These are phyloP conservation scores for Boletellus ananiceps DNA, from an alignment of 768 basidiomycete genomes.

Conservation along the genomic window DNA sequence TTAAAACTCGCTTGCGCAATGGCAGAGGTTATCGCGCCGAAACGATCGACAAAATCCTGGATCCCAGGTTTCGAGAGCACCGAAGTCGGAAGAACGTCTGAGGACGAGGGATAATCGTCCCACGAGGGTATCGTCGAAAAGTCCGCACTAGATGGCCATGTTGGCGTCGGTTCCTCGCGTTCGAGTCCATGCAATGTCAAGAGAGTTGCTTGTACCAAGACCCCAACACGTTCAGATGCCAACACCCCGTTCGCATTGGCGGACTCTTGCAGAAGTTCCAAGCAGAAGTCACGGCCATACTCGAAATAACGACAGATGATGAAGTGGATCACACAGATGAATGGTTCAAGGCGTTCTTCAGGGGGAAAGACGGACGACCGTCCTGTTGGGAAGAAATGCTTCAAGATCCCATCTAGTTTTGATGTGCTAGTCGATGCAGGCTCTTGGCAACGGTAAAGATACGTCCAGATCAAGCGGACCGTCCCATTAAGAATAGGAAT, in stretches of 20 bases:
- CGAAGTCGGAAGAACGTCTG: constrained; percentile 53
- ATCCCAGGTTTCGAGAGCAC: constrained; percentile 61
- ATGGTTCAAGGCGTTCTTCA: constrained; percentile 74
- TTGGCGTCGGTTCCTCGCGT: constrained; percentile 60
- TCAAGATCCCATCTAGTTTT: constrained; percentile 70
- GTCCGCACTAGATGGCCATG: constrained; percentile 76
- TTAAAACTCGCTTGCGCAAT: constrained; percentile 60
- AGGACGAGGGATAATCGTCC: constrained; percentile 68
- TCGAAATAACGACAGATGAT: constrained; percentile 81
- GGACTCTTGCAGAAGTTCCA: constrained; percentile 77
- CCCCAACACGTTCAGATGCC: constrained; percentile 67
- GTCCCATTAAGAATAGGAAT: constrained; percentile 75
- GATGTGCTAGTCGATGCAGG: constrained; percentile 73
- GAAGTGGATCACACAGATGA: constrained; percentile 78
- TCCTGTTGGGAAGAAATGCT: constrained; percentile 74
- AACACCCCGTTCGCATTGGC: constrained; percentile 41
- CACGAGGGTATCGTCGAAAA: constrained; percentile 50
- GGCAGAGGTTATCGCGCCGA: constrained; percentile 49
- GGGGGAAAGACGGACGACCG: constrained; percentile 54
- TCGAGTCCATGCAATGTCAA: constrained; percentile 69
- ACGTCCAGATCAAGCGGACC: constrained; percentile 86
- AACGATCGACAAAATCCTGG: constrained; percentile 67
- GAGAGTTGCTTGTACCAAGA: constrained; percentile 74
- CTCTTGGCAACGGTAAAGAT: constrained; percentile 91
- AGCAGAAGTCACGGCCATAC: constrained; percentile 74